These are phyloP conservation scores for Golubevia pallescens DNA, from an alignment of 1,284 basidiomycete genomes.

Conservation along the genomic window DNA sequence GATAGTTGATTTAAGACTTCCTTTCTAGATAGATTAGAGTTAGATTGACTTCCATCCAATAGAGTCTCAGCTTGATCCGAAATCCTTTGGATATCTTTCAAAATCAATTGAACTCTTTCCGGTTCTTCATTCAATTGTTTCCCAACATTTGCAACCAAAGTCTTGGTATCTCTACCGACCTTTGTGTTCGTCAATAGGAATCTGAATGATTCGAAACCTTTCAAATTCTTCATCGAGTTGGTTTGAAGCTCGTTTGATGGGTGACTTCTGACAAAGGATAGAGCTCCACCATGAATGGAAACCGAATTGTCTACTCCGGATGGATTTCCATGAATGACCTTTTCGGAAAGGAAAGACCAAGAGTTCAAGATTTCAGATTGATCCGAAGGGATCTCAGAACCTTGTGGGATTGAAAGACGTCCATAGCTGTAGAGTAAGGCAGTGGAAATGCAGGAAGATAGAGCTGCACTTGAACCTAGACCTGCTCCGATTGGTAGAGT, in stretches of 20 bases:
- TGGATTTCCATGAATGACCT: constrained; percentile 62
- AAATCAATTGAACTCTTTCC: constrained; percentile 31
- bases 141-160: constrained; percentile 86
- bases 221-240: constrained; percentile 41
- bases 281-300: constrained; percentile 55
- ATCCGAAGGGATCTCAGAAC: constrained; percentile 7
- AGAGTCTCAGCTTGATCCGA: constrained; percentile 36
- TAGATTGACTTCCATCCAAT: constrained; percentile 14
- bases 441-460: too few species aligned
- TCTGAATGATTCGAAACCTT: constrained; percentile 56
- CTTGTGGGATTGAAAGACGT: neutral
- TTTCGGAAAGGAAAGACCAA: constrained; percentile 61
- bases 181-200: constrained; percentile 93
- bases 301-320: constrained; percentile 62
- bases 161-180: constrained; percentile 90
- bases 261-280: constrained; percentile 51
- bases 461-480: too few species aligned
- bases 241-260: constrained; percentile 26
- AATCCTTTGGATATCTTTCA: constrained; percentile 32
- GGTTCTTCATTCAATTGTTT: constrained; percentile 74
- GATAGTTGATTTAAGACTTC: constrained; percentile 74
- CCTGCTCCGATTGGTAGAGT: too few species aligned
- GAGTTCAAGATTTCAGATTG: constrained; percentile 42
- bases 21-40: constrained; percentile 62
- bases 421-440: neutral